A percentile compares a stretch with the other conserved stretches of the same genome.
Conservation (phyloP, 225 moss, liverwort and hornwort species). For the Lunularia cruciata region DNA sequence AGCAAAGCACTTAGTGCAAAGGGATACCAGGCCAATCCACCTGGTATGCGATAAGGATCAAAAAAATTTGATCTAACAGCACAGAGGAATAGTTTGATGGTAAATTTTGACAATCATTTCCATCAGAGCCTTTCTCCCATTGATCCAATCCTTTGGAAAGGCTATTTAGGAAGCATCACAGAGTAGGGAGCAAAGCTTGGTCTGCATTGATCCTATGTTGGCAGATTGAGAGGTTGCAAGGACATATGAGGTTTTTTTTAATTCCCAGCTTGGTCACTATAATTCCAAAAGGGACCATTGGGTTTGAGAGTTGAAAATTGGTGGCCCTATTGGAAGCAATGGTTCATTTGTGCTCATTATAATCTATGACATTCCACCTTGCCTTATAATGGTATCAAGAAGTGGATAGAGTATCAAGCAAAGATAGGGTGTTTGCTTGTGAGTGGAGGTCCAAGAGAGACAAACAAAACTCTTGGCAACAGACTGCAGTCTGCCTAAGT, state of each 20-base stretch:
- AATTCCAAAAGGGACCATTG: slow-evolving; percentile 13
- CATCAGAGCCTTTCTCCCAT: slow-evolving; percentile 34
- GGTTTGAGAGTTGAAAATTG: slow-evolving; percentile 34
- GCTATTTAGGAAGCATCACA: slow-evolving; percentile 31
- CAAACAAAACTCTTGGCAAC: too few relatives aligned
- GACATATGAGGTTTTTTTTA: slow-evolving; percentile 27
- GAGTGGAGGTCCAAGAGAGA: too few relatives aligned
- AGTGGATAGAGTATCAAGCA: too few relatives aligned
- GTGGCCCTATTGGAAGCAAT: too few relatives aligned
- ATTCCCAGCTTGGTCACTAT: slow-evolving; percentile 25
- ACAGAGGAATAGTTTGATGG: slow-evolving; percentile 29
- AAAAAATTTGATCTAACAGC: slow-evolving; percentile 31
- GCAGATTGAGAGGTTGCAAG: slow-evolving; percentile 30
- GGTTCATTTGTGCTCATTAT: too few relatives aligned
- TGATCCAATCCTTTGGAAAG: slow-evolving; percentile 33
- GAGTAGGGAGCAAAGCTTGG: slow-evolving; percentile 33
- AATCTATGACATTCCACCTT: too few relatives aligned
- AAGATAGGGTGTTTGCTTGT: too few relatives aligned
- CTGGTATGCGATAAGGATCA: slow-evolving; percentile 39
- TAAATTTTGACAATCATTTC: slow-evolving; percentile 35
- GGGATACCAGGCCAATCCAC: slow-evolving; percentile 42
- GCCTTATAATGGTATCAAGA: too few relatives aligned
- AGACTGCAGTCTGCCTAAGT: too few relatives aligned
- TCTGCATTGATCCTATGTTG: slow-evolving; percentile 36
- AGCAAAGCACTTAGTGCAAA: slow-evolving; percentile 47